Conservation (phyloP, 176 grass and related monocot genomes). For the Tillandsia leiboldiana region DNA sequence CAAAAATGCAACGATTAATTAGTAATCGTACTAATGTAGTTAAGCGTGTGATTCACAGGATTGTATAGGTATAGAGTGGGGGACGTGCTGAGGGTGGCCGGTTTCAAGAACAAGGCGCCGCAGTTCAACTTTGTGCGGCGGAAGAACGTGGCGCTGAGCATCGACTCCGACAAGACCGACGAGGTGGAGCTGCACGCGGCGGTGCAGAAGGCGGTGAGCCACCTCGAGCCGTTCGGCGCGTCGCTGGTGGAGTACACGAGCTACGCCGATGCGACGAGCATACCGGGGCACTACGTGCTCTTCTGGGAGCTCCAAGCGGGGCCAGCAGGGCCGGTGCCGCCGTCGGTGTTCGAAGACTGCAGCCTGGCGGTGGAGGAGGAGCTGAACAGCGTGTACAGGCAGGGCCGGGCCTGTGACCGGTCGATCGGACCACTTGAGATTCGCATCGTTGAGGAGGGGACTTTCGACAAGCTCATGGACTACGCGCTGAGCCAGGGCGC, state of each 20-base stretch:
- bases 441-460: slow-evolving; percentile 70
- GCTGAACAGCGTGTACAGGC: slow-evolving; percentile 87
- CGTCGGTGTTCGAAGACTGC: slow-evolving; percentile 89
- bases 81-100: slow-evolving; percentile 73
- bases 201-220: slow-evolving; percentile 50
- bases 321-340: slow-evolving; percentile 40
- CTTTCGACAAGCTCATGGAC: slow-evolving; percentile 99
- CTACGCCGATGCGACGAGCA: slow-evolving; percentile 61
- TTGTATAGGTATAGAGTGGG: slow-evolving; percentile 95
- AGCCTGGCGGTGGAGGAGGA: slow-evolving; percentile 84
- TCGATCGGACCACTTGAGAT: slow-evolving; percentile 92
- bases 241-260: slow-evolving; percentile 86
- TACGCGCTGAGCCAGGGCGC: slow-evolving; percentile 85
- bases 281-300: slow-evolving; percentile 92
- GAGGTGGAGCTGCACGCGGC: slow-evolving; percentile 90
- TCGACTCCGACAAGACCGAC: slow-evolving; percentile 96
- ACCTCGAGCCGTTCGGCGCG: slow-evolving; percentile 67
- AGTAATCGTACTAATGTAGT: not conserved
- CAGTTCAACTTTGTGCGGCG: slow-evolving; percentile 79
- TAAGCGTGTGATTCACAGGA: slow-evolving; percentile 25
- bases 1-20: no score
- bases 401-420: slow-evolving; percentile 64
- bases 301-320: slow-evolving; percentile 77
- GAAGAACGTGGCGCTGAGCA: slow-evolving; percentile 87
- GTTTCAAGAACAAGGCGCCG: slow-evolving; percentile 91